Evolutionary conservation across 1,284 basidiomycete genomes (phyloP).

Genomic region (Coriolopsis trogii): DNA sequence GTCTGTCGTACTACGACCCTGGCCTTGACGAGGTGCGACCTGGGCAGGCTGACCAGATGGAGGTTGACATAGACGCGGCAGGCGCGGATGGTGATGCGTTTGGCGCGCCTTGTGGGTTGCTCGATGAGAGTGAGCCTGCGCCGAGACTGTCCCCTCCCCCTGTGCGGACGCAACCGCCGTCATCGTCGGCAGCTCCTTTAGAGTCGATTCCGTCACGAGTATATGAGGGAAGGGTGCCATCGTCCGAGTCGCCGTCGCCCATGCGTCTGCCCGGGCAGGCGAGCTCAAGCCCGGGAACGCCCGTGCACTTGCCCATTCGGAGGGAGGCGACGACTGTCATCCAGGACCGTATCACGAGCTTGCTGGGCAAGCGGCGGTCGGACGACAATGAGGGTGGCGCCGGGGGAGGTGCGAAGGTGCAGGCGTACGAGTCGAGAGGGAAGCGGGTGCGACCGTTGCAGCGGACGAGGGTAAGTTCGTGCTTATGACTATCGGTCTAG

Average conservation of each 20-base stretch:
- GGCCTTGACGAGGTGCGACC: neutral
- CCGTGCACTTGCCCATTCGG: slow-evolving; percentile 39
- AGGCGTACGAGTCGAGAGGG: slow-evolving; percentile 28
- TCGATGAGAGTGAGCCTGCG: no score
- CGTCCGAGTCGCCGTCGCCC: slow-evolving; percentile 49
- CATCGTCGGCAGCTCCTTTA: slow-evolving; percentile 1
- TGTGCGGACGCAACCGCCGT: no score
- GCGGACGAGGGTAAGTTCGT: slow-evolving; percentile 44
- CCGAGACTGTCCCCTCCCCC: no score
- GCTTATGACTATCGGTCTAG: no score
- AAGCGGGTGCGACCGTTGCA: slow-evolving; percentile 47
- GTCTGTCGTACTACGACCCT: slow-evolving; percentile 17
- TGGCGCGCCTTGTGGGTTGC: no score
- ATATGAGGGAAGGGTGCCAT: slow-evolving; percentile 47
- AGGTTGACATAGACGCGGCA: no score
- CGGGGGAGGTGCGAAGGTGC: slow-evolving; percentile 18
- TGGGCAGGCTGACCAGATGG: slow-evolving; percentile 9
- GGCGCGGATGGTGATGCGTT: no score
- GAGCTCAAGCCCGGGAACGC: slow-evolving; percentile 21
- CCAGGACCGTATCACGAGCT: slow-evolving; percentile 63
- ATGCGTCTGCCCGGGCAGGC: slow-evolving; percentile 46
- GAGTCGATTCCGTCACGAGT: slow-evolving; percentile 14
- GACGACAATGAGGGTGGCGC: slow-evolving; percentile 38
- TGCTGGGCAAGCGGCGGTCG: slow-evolving; percentile 65
- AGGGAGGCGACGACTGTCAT: slow-evolving; percentile 51